These are phyloP conservation scores for Beta vulgaris DNA, from an alignment of 148 eudicot genomes.

Conservation along the genomic window DNA sequence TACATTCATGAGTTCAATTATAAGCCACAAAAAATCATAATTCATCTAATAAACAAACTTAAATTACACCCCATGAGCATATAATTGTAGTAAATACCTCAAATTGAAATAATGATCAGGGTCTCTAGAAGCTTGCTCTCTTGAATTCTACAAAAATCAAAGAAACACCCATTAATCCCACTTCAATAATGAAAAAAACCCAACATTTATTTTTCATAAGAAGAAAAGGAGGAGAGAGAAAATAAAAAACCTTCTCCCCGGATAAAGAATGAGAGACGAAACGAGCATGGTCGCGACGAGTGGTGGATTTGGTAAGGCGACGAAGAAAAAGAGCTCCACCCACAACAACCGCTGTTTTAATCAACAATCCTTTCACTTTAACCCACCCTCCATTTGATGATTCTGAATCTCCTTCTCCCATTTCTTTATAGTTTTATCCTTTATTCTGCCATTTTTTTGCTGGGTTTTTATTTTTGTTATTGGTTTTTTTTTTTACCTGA, in stretches of 20 bases:
- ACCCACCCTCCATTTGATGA: constrained; percentile 47
- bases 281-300: constrained; percentile 88
- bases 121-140: constrained; percentile 80
- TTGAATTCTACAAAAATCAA: constrained; percentile 39
- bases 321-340: constrained; percentile 79
- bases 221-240: background rate
- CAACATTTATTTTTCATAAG: no score
- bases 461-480: background rate
- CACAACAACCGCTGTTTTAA: constrained; percentile 60
- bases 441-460: background rate
- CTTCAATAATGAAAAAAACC: background rate
- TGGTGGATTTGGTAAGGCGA: constrained; percentile 85
- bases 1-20: background rate
- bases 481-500: no score
- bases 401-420: constrained; percentile 22
- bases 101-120: constrained; percentile 90
- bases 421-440: background rate
- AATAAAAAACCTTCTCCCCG: constrained; percentile 59
- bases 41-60: background rate
- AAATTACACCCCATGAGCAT: background rate
- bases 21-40: background rate
- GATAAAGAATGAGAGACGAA: constrained; percentile 57
- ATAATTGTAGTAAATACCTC: no score
- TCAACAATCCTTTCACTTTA: constrained; percentile 57
- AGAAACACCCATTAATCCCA: constrained; percentile 1